Evolutionary conservation across 139 green algal species (phyloP).

Genomic region (Tetraselmis chui): DNA sequence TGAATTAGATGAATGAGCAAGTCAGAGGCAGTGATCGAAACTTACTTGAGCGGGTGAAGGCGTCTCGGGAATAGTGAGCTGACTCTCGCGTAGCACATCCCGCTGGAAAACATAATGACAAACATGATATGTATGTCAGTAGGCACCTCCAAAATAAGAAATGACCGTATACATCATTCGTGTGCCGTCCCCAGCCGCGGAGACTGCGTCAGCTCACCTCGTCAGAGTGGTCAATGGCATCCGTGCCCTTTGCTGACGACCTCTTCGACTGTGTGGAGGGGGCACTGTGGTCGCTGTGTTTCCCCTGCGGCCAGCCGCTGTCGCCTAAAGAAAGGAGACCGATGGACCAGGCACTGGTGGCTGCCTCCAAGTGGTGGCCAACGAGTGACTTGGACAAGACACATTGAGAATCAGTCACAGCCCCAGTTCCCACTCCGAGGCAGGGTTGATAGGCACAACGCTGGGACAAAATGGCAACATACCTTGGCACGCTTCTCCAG

Average conservation of each 20-base stretch:
- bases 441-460: too few relatives aligned
- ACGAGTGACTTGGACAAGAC: constrained; percentile 50
- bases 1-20: constrained; percentile 17
- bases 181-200: background rate
- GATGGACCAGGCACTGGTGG: constrained; percentile 51
- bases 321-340: constrained; percentile 24
- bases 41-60: constrained; percentile 43
- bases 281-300: too few relatives aligned
- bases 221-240: constrained; percentile 4
- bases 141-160: background rate
- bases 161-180: background rate
- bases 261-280: too few relatives aligned
- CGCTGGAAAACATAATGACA: constrained; percentile 2
- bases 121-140: background rate
- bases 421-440: too few relatives aligned
- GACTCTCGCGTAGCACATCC: constrained; percentile 27
- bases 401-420: too few relatives aligned
- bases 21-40: constrained; percentile 7
- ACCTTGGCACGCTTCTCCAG: constrained; percentile 44
- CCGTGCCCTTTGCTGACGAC: too few relatives aligned
- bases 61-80: constrained; percentile 78
- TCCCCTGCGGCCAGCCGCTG: background rate
- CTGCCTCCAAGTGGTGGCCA: constrained; percentile 66
- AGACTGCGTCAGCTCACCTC: background rate
- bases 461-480: too few relatives aligned